A percentile compares a stretch with the other conserved stretches of the same genome.
phyloP scores from a whole-genome alignment of 371 early-diverging fungal genomes.

The Circinella minor region DNA sequence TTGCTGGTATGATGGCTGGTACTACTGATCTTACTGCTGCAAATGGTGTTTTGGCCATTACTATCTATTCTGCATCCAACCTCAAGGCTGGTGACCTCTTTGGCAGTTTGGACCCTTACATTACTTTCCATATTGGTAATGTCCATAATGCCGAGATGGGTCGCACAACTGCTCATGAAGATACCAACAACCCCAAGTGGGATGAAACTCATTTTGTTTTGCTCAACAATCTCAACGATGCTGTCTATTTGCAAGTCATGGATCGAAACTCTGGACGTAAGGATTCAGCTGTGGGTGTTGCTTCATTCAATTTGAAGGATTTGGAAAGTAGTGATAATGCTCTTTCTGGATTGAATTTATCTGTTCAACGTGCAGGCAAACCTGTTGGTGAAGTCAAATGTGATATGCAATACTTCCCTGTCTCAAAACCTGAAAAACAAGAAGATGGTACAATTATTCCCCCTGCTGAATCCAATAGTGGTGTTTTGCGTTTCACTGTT shows the following conservation, averaged over 20 bases:
- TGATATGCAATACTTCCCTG: slow-evolving; percentile 50
- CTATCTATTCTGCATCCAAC: slow-evolving; percentile 76
- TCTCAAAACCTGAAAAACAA: slow-evolving; percentile 38
- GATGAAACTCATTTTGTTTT: slow-evolving; percentile 51
- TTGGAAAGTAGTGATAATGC: slow-evolving; percentile 51
- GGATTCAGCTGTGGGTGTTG: slow-evolving; percentile 52
- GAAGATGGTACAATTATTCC: slow-evolving; percentile 55
- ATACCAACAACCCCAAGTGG: slow-evolving; percentile 57
- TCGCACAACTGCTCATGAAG: slow-evolving; percentile 61
- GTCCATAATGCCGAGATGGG: slow-evolving; percentile 61
- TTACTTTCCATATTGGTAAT: slow-evolving; percentile 73
- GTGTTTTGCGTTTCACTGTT: slow-evolving; percentile 57
- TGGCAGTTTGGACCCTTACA: slow-evolving; percentile 89
- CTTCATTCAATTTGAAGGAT: slow-evolving; percentile 57
- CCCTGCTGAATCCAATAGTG: slow-evolving; percentile 51
- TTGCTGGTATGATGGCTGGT: slow-evolving; percentile 85
- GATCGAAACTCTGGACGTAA: slow-evolving; percentile 50
- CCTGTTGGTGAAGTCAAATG: slow-evolving; percentile 49
- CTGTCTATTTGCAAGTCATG: slow-evolving; percentile 44
- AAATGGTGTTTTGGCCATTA: slow-evolving; percentile 84
- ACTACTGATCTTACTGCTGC: slow-evolving; percentile 60
- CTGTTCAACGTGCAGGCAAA: slow-evolving; percentile 48
- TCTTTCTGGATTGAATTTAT: slow-evolving; percentile 40
- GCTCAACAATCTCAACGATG: slow-evolving; percentile 42
- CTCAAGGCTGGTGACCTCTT: slow-evolving; percentile 85